Percentiles rank a stretch among this genome's conserved stretches.
phyloP scores from a whole-genome alignment of 495 filamentous ascomycete species.

The Extremus antarcticus region DNA sequence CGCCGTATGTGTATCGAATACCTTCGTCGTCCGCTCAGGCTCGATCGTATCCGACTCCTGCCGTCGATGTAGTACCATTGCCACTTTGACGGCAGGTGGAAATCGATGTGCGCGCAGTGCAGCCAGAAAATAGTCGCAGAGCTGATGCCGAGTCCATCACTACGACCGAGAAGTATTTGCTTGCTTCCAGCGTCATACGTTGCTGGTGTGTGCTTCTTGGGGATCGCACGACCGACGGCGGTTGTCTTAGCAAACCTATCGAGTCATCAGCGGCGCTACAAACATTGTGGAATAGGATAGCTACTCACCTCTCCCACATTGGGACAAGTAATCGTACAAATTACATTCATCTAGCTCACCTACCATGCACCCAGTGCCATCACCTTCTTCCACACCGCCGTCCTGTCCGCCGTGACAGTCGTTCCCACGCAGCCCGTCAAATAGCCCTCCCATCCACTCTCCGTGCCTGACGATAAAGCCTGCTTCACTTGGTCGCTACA shows the following conservation, averaged over 20 bases:
- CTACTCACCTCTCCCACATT: background rate
- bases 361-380: constrained; percentile 9
- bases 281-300: no score
- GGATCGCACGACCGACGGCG: no score
- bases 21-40: no score
- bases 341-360: no score
- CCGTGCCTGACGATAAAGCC: constrained; percentile 39
- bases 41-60: no score
- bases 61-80: no score
- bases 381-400: constrained; percentile 42
- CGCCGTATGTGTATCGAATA: no score
- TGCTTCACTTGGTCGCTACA: constrained; percentile 40
- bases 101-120: background rate
- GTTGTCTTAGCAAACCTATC: background rate
- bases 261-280: background rate
- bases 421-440: constrained; percentile 53
- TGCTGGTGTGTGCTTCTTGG: background rate
- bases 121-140: background rate
- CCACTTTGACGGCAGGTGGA: no score
- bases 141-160: no score
- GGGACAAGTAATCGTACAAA: no score
- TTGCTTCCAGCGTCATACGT: background rate
- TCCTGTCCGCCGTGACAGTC: constrained; percentile 37
- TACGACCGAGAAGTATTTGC: background rate
- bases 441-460: constrained; percentile 52